Conservation (phyloP, 1,139 yeast genomes). For the Magnusiomyces clavatus region DNA sequence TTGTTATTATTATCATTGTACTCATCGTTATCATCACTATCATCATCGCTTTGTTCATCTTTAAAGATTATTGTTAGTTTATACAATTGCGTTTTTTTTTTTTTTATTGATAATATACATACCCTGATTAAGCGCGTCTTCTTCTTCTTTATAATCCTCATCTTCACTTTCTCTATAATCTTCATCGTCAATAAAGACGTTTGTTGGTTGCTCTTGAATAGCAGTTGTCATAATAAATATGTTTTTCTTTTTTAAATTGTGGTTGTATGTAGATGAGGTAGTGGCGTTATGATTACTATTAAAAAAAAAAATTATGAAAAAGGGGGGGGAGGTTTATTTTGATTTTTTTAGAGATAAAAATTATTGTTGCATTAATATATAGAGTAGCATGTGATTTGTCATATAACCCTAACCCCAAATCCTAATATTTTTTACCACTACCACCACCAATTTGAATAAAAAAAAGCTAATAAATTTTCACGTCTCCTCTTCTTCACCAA, state of each 20-base stretch:
- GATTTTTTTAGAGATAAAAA: too few relatives aligned
- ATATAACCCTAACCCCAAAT: neutral
- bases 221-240: slow-evolving; percentile 8
- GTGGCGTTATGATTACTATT: neutral
- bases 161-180: slow-evolving; percentile 56
- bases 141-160: slow-evolving; percentile 41
- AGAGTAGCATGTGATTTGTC: neutral
- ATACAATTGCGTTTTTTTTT: too few relatives aligned
- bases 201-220: neutral
- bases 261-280: too few relatives aligned
- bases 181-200: slow-evolving; percentile 25
- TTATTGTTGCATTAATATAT: neutral
- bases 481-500: too few relatives aligned
- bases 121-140: neutral
- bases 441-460: too few relatives aligned
- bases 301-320: neutral
- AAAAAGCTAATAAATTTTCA: too few relatives aligned
- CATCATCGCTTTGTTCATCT: slow-evolving; percentile 14
- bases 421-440: too few relatives aligned
- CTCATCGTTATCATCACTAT: slow-evolving; percentile 21
- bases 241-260: too few relatives aligned
- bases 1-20: slow-evolving; percentile 9
- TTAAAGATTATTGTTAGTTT: neutral
- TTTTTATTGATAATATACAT: neutral
- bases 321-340: neutral